Percentiles rank a stretch among this genome's conserved stretches.
These are phyloP conservation scores for Mortierella hygrophila DNA, from an alignment of 192 early-diverging fungal species.

Conservation along the genomic window DNA sequence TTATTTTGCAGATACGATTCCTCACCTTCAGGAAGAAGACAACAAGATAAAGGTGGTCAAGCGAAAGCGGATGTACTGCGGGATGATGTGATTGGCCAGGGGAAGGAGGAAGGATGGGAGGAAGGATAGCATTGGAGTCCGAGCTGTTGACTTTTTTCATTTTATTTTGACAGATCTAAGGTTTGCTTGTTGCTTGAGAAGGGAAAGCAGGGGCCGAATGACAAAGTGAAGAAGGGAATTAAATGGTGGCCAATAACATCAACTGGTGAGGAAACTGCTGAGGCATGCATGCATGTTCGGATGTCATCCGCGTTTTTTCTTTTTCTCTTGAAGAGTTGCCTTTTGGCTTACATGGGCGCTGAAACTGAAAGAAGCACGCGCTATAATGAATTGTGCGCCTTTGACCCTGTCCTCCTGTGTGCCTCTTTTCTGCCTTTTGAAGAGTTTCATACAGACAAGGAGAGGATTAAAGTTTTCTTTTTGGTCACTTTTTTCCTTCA, in stretches of 20 bases:
- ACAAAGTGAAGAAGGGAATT: background rate
- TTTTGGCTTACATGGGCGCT: too few relatives aligned
- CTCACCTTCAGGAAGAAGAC: background rate
- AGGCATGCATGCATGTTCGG: too few relatives aligned
- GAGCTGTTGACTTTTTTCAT: background rate
- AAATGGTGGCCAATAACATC: too few relatives aligned
- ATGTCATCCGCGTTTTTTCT: too few relatives aligned
- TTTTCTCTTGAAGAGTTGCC: too few relatives aligned
- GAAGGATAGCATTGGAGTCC: background rate
- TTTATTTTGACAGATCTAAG: constrained; percentile 1
- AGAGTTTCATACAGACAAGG: too few relatives aligned
- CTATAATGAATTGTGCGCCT: too few relatives aligned
- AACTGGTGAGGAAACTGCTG: too few relatives aligned
- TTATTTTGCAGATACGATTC: background rate
- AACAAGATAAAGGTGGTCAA: background rate
- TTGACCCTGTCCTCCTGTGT: too few relatives aligned
- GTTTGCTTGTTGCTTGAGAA: background rate
- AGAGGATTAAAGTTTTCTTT: background rate
- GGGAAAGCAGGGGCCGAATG: too few relatives aligned
- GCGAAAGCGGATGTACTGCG: constrained; percentile 1
- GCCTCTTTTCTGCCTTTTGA: too few relatives aligned
- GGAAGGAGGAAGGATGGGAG: background rate
- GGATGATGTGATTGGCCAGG: background rate
- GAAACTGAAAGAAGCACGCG: too few relatives aligned
- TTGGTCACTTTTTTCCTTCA: background rate